Percentiles rank a stretch among this genome's conserved stretches.
Evolutionary conservation across 2,329 filamentous ascomycete genomes (phyloP).

Genomic region (Claviceps paspali): DNA sequence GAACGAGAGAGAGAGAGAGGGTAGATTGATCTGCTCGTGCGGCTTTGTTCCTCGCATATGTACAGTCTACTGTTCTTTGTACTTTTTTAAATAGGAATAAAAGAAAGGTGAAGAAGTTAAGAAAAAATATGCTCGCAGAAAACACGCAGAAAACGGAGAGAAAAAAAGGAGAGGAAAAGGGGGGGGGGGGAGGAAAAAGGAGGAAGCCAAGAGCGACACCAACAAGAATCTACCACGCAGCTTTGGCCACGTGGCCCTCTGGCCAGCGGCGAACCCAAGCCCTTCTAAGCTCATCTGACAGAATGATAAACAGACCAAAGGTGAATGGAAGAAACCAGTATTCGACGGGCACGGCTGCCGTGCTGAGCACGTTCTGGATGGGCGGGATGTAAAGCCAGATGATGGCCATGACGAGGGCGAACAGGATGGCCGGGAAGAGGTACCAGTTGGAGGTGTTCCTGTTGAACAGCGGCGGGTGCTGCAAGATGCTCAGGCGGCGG

Average conservation of each 20-base stretch:
- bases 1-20: too few relatives aligned
- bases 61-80: too few relatives aligned
- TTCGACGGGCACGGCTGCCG: constrained; percentile 49
- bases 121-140: too few relatives aligned
- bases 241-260: constrained; percentile 36
- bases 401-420: constrained; percentile 53
- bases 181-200: neutral
- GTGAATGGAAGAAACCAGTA: constrained; percentile 64
- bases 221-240: constrained; percentile 33
- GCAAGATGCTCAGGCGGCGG: constrained; percentile 49
- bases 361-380: constrained; percentile 45
- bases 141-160: too few relatives aligned
- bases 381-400: constrained; percentile 55
- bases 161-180: too few relatives aligned
- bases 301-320: constrained; percentile 44
- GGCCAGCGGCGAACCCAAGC: constrained; percentile 45
- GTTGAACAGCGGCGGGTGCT: constrained; percentile 55
- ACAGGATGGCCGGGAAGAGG: constrained; percentile 55
- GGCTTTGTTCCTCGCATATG: too few relatives aligned
- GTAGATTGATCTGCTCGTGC: too few relatives aligned
- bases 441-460: constrained; percentile 49
- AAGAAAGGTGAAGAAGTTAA: too few relatives aligned
- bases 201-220: neutral
- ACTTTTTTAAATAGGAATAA: too few relatives aligned
- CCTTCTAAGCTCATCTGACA: constrained; percentile 54